Conservation (phyloP, 2,329 filamentous ascomycete species). For the Harringtonia lauricola region DNA sequence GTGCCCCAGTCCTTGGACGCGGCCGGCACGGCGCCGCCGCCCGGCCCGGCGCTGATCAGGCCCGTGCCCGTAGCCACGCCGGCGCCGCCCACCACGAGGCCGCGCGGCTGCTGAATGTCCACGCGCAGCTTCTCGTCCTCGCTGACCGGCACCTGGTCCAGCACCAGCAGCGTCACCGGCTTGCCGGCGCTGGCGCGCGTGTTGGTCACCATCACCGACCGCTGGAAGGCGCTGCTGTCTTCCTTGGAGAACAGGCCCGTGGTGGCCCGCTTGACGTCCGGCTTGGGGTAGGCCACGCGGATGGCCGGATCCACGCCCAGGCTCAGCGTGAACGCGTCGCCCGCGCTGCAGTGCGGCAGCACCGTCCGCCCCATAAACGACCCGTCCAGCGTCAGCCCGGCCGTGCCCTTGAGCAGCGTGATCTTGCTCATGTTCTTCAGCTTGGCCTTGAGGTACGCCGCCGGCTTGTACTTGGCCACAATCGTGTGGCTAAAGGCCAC, state of each 20-base stretch:
- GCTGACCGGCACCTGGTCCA: slow-evolving; percentile 52
- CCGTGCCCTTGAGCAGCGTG: slow-evolving; percentile 42
- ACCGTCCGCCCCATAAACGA: slow-evolving; percentile 47
- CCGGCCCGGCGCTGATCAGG: neutral
- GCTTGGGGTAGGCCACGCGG: slow-evolving; percentile 42
- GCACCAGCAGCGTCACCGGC: slow-evolving; percentile 35
- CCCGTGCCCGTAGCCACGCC: slow-evolving; percentile 16
- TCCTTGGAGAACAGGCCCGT: slow-evolving; percentile 39
- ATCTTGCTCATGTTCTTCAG: slow-evolving; percentile 44
- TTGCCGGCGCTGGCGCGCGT: slow-evolving; percentile 25
- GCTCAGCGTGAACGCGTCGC: slow-evolving; percentile 39
- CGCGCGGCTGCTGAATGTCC: slow-evolving; percentile 35
- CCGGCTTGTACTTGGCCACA: slow-evolving; percentile 48
- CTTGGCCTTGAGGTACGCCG: slow-evolving; percentile 47
- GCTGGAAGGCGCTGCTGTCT: slow-evolving; percentile 36
- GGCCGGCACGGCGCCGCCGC: slow-evolving; percentile 7
- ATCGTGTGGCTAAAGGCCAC: slow-evolving; percentile 45
- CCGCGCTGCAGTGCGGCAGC: slow-evolving; percentile 43
- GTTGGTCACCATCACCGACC: slow-evolving; percentile 38
- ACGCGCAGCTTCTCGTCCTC: slow-evolving; percentile 47
- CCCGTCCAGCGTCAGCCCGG: slow-evolving; percentile 51
- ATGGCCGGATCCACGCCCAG: slow-evolving; percentile 52
- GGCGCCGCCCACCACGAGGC: slow-evolving; percentile 28
- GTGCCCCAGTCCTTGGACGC: slow-evolving; percentile 38
- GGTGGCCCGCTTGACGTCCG: slow-evolving; percentile 38